These are phyloP conservation scores for Sporobolomyces pararoseus DNA, from an alignment of 768 basidiomycete genomes.

Conservation along the genomic window DNA sequence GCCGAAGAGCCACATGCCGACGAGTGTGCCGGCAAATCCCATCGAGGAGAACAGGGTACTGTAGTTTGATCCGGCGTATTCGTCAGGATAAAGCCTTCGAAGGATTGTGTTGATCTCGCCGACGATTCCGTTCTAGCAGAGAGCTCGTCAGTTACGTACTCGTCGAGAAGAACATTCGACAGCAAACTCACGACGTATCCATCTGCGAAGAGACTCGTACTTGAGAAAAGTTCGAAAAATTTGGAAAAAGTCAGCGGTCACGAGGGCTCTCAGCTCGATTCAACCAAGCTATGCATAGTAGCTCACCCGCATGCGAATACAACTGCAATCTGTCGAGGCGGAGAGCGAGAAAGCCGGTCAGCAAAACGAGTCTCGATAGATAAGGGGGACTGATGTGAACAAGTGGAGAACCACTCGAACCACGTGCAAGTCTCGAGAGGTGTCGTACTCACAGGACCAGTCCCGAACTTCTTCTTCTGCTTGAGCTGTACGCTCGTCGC, in stretches of 20 bases:
- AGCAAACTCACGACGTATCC: conserved; percentile 12
- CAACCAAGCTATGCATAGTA: too few species aligned
- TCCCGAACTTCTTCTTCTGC: conserved; percentile 2
- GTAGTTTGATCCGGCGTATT: conserved; percentile 51
- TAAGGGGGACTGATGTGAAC: too few species aligned
- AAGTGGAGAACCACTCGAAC: too few species aligned
- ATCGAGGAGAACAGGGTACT: conserved; percentile 63
- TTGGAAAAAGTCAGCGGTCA: too few species aligned
- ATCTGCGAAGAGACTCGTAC: conserved; percentile 7
- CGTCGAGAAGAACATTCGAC: neutral
- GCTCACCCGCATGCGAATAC: conserved; percentile 34
- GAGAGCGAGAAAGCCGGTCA: too few species aligned
- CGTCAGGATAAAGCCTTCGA: conserved; percentile 61
- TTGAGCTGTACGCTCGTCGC: neutral
- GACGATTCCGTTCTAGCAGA: conserved; percentile 22
- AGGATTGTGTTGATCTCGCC: conserved; percentile 52
- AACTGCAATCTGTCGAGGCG: conserved; percentile 3
- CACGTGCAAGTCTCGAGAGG: too few species aligned
- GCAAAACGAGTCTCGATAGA: too few species aligned
- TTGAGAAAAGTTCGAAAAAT: too few species aligned
- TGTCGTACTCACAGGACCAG: neutral
- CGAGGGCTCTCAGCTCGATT: too few species aligned
- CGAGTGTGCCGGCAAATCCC: conserved; percentile 73
- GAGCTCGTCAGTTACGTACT: neutral
- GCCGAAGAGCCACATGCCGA: conserved; percentile 79